Evolutionary conservation across 31 red algal genomes (phyloP), one percentile per base, ranked within the genome.

Genomic region (Pterothamnion heteromorphum): DNA sequence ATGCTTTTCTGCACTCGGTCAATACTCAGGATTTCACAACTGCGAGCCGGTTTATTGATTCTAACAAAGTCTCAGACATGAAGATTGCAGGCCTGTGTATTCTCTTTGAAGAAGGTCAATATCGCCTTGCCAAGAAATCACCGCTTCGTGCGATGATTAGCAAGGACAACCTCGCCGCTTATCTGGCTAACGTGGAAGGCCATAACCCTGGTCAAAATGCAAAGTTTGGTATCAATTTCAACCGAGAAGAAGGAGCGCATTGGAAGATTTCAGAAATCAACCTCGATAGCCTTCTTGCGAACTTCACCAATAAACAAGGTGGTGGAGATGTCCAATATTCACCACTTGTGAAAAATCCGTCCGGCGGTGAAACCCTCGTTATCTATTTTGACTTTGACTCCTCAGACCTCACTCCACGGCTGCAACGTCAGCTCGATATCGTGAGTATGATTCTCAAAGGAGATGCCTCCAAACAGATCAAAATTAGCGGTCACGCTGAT

Each of bases 371-470:
- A 14, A 83, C 80, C 23, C 23, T 83, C 14, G 30, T 83, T 32
- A 14, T 83, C 80, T 83, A 83, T 26, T 83, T 83, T 26, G 80
- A 26, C 18, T 83, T 83, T 26, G 80, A 83, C 30, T 14, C 18
- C 18, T 14, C 18, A 23, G 80, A 26, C 5, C 80, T 83, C 80
- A 83, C 80, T 9, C 80, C 80, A 22, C 80, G 80, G 80, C 18
- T 26, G 21, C 80, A 83, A 24, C 80, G 80, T 26, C 80, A 83
- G 80, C 80, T 83, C 80, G 80, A 83, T 83, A 83, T 83, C 80
- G 80, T 83, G 22, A 26, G 20, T 22, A 26, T 14, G 20, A 14
- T 83, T 9, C 80, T 83, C 23, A 83, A 83, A 32, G 14, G 14
- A 14, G 80, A 83, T 32, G 22, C 80, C 30, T 28, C 21, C 14